These are phyloP conservation scores for Craterostigma plantagineum DNA, from an alignment of 257 asterid species.

Conservation along the genomic window DNA sequence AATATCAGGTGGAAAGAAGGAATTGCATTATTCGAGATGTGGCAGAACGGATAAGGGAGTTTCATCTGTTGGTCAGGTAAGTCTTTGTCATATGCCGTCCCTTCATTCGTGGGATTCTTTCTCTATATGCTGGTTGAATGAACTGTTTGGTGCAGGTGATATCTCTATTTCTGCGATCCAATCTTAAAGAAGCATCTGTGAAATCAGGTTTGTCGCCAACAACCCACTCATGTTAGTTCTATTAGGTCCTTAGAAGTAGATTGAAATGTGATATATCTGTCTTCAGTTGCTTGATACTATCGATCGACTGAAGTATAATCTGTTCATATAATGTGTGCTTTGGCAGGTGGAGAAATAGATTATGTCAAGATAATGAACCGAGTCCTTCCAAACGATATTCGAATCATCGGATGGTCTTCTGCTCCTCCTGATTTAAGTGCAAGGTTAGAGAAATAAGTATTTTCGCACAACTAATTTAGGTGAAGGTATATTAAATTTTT, in stretches of 20 bases:
- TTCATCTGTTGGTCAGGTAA: conserved; percentile 95
- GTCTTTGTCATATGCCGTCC: conserved; percentile 8
- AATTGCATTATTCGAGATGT: conserved; percentile 72
- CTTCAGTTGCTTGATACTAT: not conserved
- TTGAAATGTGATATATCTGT: not conserved
- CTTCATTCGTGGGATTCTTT: not conserved
- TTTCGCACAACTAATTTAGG: not conserved
- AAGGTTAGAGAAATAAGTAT: conserved; percentile 24
- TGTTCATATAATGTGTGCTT: conserved; percentile 10
- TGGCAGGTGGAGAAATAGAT: conserved; percentile 60
- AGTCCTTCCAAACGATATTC: conserved; percentile 77
- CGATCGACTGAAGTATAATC: conserved; percentile 9
- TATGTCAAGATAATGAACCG: conserved; percentile 60
- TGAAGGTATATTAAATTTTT: not conserved
- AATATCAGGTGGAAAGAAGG: conserved; percentile 68
- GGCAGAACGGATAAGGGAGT: conserved; percentile 99
- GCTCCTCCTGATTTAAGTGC: conserved; percentile 73
- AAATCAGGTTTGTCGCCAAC: conserved; percentile 21
- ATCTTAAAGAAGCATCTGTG: conserved; percentile 19
- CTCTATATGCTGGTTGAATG: conserved; percentile 6
- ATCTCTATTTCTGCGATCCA: conserved; percentile 63
- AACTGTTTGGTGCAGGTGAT: conserved; percentile 52
- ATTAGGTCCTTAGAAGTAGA: not conserved
- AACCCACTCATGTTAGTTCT: not conserved
- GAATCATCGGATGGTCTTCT: conserved; percentile 89